Percentiles rank a stretch among this genome's conserved stretches.
Evolutionary conservation across 2,329 filamentous ascomycete species (phyloP).

Genomic region (Xylariaceae sp.): DNA sequence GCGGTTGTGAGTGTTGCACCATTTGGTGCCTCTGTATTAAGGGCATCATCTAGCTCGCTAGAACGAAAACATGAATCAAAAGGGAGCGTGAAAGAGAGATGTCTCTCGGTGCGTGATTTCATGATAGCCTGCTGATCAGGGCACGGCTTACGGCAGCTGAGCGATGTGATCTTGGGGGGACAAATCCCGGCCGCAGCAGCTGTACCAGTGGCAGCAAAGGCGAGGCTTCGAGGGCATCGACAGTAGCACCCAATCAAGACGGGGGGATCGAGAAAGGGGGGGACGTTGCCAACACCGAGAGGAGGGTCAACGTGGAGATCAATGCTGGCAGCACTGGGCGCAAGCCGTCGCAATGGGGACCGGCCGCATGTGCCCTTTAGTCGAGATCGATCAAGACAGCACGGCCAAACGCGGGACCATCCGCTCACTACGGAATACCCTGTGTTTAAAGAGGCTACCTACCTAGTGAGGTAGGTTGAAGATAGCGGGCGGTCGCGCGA

Average conservation of each 20-base stretch:
- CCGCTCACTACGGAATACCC: neutral
- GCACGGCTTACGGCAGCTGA: slow-evolving; percentile 36
- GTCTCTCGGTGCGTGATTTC: slow-evolving; percentile 27
- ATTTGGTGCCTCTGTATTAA: slow-evolving; percentile 48
- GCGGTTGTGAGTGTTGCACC: slow-evolving; percentile 40
- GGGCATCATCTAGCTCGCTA: slow-evolving; percentile 41
- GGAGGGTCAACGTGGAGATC: neutral
- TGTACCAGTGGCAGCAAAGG: slow-evolving; percentile 5
- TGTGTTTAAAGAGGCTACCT: too few relatives aligned
- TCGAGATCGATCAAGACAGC: neutral
- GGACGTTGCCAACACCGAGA: slow-evolving; percentile 1
- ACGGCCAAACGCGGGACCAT: neutral
- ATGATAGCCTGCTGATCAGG: slow-evolving; percentile 42
- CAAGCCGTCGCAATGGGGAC: neutral
- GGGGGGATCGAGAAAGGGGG: neutral
- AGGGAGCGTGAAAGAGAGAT: slow-evolving; percentile 29
- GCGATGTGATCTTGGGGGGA: slow-evolving; percentile 38
- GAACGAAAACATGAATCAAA: slow-evolving; percentile 17
- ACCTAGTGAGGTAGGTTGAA: too few relatives aligned
- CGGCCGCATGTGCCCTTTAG: neutral
- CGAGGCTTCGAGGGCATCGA: slow-evolving; percentile 8
- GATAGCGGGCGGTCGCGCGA: too few relatives aligned
- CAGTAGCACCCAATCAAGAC: slow-evolving; percentile 5
- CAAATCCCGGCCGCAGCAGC: slow-evolving; percentile 16
- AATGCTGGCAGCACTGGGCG: neutral